Evolutionary conservation across 345 rosid species (phyloP).

Genomic region (Schrenkiella parvula): DNA sequence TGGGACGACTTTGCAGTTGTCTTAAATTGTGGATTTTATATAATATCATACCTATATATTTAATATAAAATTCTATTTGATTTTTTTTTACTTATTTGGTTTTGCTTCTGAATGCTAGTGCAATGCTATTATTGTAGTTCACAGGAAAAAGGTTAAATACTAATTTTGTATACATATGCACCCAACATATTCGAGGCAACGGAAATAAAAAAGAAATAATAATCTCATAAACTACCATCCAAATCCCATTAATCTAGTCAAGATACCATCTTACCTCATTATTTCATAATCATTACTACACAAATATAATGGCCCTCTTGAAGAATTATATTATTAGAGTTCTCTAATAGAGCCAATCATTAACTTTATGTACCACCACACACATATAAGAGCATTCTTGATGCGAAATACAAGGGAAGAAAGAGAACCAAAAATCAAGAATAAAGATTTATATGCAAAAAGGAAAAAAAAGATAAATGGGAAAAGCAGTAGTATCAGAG

Average conservation of each 20-base stretch:
- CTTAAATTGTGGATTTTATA: background rate
- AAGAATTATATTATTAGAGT: background rate
- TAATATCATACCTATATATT: too few relatives aligned
- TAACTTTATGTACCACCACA: background rate
- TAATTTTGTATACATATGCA: background rate
- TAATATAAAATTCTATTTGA: background rate
- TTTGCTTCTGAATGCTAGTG: background rate
- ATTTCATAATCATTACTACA: background rate
- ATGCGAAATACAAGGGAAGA: conserved; percentile 3
- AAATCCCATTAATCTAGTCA: conserved; percentile 9
- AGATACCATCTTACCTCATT: background rate
- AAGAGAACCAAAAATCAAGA: background rate
- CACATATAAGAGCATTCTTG: conserved; percentile 11
- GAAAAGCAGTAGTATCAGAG: conserved; percentile 39
- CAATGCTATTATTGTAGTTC: background rate
- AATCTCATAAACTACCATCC: conserved; percentile 4
- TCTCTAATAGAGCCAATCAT: conserved; percentile 1
- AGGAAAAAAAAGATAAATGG: conserved; percentile 30
- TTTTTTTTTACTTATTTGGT: background rate
- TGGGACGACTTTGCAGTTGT: conserved; percentile 10
- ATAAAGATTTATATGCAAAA: background rate
- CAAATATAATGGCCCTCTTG: background rate
- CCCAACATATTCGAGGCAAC: background rate
- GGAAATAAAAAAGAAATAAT: background rate
- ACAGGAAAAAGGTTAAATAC: background rate